Evolutionary conservation across 768 basidiomycete species (phyloP).

Genomic region (Boletellus emodensis): DNA sequence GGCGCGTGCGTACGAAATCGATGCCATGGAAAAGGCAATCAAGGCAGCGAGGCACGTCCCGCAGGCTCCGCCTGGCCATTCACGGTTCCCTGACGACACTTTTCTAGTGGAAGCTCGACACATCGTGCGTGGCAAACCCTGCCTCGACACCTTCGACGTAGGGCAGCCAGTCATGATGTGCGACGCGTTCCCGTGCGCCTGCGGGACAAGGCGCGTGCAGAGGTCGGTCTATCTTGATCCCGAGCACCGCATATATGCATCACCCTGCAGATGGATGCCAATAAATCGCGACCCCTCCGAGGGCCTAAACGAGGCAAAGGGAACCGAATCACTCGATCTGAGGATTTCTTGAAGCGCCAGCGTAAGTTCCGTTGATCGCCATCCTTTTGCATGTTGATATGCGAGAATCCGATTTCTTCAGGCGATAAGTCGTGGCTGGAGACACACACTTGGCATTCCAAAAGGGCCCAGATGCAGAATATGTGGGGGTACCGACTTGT

Average conservation of each 20-base stretch:
- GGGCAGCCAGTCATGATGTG: slow-evolving; percentile 94
- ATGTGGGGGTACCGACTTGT: slow-evolving; percentile 92
- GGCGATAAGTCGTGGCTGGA: slow-evolving; percentile 91
- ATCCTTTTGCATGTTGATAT: not conserved
- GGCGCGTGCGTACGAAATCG: slow-evolving; percentile 86
- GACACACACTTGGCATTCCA: slow-evolving; percentile 96
- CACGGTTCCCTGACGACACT: not conserved
- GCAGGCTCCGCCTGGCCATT: rapidly evolving
- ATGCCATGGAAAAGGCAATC: slow-evolving; percentile 86
- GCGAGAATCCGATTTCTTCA: slow-evolving; percentile 27
- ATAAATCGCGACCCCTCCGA: slow-evolving; percentile 38
- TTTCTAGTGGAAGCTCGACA: slow-evolving; percentile 58
- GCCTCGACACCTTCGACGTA: slow-evolving; percentile 83
- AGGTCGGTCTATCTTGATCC: slow-evolving; percentile 47
- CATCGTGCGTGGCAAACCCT: slow-evolving; percentile 90
- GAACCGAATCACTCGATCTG: slow-evolving; percentile 54
- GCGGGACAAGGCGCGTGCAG: slow-evolving; percentile 74
- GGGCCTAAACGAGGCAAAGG: slow-evolving; percentile 63
- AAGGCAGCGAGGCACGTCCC: slow-evolving; percentile 60
- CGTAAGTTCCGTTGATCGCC: slow-evolving; percentile 38
- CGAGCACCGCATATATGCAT: slow-evolving; percentile 27
- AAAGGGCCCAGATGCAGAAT: slow-evolving; percentile 91
- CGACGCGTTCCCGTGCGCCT: slow-evolving; percentile 85
- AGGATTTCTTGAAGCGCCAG: slow-evolving; percentile 67
- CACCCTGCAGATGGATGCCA: slow-evolving; percentile 48